These are phyloP conservation scores for Porphyrellus cyaneotinctus DNA, from an alignment of 768 basidiomycete genomes.

Conservation along the genomic window DNA sequence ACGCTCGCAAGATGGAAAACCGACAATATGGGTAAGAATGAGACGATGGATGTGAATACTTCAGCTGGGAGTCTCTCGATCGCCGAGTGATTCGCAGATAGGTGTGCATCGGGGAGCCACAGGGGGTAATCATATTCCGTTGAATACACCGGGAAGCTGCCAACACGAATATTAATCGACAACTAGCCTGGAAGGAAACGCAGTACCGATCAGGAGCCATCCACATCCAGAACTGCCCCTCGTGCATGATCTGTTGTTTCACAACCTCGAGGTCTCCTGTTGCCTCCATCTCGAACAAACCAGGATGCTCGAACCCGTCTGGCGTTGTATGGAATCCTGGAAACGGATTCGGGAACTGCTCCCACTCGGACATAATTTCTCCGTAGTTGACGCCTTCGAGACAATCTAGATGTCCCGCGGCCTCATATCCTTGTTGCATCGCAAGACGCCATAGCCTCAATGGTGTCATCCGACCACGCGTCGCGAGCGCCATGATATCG, in stretches of 20 bases:
- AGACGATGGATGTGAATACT: neutral
- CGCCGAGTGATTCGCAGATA: neutral
- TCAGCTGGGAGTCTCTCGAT: neutral
- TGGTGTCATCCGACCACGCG: neutral
- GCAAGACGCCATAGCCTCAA: neutral
- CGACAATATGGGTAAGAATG: neutral
- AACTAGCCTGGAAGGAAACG: too few relatives aligned
- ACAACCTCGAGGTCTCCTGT: neutral
- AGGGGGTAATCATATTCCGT: neutral
- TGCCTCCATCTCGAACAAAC: neutral
- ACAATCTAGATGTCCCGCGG: neutral
- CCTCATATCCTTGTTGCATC: neutral
- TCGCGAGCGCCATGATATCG: conserved; percentile 1
- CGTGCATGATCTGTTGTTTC: neutral
- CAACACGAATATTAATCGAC: neutral
- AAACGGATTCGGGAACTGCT: neutral
- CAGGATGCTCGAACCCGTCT: too few relatives aligned
- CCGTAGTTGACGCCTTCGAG: neutral
- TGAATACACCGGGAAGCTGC: neutral
- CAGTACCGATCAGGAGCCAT: neutral
- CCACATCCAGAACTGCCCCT: neutral
- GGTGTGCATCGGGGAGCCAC: neutral
- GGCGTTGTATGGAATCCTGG: neutral
- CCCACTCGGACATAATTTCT: neutral
- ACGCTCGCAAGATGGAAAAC: neutral